Evolutionary conservation across 129 eudicot species (phyloP), one percentile per base, ranked within the genome.

Genomic region (Pulicaria dysenterica): DNA sequence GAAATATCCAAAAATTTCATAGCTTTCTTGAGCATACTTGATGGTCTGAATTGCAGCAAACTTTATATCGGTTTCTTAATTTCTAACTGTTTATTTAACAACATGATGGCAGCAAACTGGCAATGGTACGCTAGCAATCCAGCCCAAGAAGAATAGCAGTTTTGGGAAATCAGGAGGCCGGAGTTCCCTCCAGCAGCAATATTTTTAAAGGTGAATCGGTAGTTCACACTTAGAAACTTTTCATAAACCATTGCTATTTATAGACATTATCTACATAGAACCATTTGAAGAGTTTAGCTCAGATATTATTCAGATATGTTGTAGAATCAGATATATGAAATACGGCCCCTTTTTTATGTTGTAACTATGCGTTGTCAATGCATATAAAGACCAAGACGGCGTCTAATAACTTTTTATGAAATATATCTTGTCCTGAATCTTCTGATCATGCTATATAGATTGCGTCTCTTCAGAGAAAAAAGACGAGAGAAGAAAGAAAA

Each of bases 91-190:
- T 36, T 6, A 4, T 39, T 12, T 38, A 17, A 24, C 31, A 11
- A 64, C 47, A 8, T 70, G 79, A 56, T 82, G 82, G 87, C 91
- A 91, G 96, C 58, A 72, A 69, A 69, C 77, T 15, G 84, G 87
- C 51, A 91, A 91, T 76, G 76, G 81, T 36, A 91, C 97, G 1
- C 13, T 80, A 42, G 85, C 61, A 12, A 79, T 82, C 78, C 80
- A 73, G 73, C 70, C 83, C 3, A 76, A 58, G 75, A 82, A 80
- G 61, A 76, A 63, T 78, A 67, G 37, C 41, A 55, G 58, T 46
- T 79, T 64, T 39, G 71, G 74, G 36, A 75, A 77, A 67, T 64
- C 69, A 53, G 80, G 77, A 14, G 77, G 81, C 61, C 60, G 42
- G 79, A 76, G 48, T 79, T 68, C 83, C 70, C 79, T 55, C 38